Evolutionary conservation across 345 rosid genomes (phyloP).

Genomic region (Gossypium ekmanianum): DNA sequence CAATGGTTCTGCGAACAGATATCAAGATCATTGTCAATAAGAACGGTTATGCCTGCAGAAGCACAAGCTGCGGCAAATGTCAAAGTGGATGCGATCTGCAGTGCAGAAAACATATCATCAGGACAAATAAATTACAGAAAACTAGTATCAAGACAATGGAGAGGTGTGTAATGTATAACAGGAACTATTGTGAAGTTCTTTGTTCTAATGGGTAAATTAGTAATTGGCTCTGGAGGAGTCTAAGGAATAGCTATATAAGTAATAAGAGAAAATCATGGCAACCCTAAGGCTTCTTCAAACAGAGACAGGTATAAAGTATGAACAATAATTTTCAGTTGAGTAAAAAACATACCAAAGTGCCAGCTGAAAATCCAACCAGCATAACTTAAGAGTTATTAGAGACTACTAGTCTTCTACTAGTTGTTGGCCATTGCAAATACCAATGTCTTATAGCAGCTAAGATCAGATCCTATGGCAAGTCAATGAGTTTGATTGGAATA

Average conservation of each 20-base stretch:
- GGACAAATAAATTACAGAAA: neutral
- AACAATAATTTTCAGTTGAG: neutral
- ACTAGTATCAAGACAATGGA: no score
- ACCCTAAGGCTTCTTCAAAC: neutral
- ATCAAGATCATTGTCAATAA: constrained; percentile 63
- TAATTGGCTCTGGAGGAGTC: neutral
- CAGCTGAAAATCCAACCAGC: neutral
- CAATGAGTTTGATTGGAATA: neutral
- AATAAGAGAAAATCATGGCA: neutral
- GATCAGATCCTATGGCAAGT: neutral
- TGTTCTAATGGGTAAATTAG: neutral
- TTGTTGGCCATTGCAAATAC: neutral
- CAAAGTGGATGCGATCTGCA: constrained; percentile 70
- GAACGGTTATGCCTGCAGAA: constrained; percentile 77
- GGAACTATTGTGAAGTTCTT: neutral
- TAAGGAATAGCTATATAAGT: neutral
- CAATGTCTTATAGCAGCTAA: neutral
- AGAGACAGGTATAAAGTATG: neutral
- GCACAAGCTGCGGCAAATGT: constrained; percentile 80
- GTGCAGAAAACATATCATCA: neutral
- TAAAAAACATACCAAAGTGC: neutral
- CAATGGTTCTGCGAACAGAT: constrained; percentile 59
- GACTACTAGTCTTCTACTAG: neutral
- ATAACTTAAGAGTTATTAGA: neutral
- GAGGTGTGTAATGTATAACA: neutral